These are phyloP conservation scores for Daedaleopsis nitida DNA, from an alignment of 768 basidiomycete species.

Conservation along the genomic window DNA sequence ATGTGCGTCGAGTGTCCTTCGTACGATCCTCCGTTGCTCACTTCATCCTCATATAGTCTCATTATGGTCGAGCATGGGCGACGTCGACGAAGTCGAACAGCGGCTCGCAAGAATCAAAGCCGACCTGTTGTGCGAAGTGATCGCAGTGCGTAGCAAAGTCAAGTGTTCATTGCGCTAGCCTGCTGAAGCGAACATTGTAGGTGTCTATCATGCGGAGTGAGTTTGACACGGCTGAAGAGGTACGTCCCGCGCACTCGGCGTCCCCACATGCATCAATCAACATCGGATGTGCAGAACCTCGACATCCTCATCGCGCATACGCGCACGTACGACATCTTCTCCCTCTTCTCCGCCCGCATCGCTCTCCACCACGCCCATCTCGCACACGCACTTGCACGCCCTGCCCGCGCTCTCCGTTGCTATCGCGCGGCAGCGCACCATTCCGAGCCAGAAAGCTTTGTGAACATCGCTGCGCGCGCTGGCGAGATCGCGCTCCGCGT, in stretches of 20 bases:
- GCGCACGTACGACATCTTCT: slow-evolving; percentile 59
- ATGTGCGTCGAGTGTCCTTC: slow-evolving; percentile 35
- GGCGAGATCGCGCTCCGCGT: slow-evolving; percentile 54
- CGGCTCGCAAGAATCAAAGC: slow-evolving; percentile 65
- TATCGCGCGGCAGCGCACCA: slow-evolving; percentile 65
- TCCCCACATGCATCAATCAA: neutral
- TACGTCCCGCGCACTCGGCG: slow-evolving; percentile 30
- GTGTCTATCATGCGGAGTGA: slow-evolving; percentile 69
- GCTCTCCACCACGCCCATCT: slow-evolving; percentile 73
- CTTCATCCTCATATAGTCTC: slow-evolving; percentile 43
- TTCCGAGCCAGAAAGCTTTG: slow-evolving; percentile 40
- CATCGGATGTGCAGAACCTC: slow-evolving; percentile 36
- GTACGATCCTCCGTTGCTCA: neutral
- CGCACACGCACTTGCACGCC: slow-evolving; percentile 63
- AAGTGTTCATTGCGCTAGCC: neutral
- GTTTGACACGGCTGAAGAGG: slow-evolving; percentile 62
- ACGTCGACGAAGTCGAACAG: slow-evolving; percentile 49
- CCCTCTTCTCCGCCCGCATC: slow-evolving; percentile 58
- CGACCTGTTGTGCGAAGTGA: slow-evolving; percentile 70
- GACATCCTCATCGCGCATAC: slow-evolving; percentile 59
- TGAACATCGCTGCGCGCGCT: slow-evolving; percentile 50
- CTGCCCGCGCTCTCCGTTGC: slow-evolving; percentile 55
- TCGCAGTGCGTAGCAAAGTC: slow-evolving; percentile 48
- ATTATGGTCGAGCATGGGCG: slow-evolving; percentile 52
- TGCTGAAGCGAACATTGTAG: slow-evolving; percentile 35